Base-by-base conservation (phyloP, 179 eudicot species). In the Camellia oleifera region DNA sequence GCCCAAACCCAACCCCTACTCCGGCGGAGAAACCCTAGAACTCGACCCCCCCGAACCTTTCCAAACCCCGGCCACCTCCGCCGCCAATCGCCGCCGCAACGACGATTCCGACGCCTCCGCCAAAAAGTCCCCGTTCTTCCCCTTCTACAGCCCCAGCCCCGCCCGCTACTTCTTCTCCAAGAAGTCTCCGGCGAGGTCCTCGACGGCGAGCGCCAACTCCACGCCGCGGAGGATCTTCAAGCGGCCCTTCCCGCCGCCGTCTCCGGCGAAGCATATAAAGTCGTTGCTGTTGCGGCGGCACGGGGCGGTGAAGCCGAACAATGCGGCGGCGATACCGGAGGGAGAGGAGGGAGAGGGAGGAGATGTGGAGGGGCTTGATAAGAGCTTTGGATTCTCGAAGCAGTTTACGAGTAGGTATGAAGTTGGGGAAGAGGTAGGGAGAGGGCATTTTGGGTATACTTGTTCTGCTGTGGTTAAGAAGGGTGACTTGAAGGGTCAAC, bases 371-470 rank as follows among this genome's bases (percentile, higher is more conserved):
- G 86, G 68, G 15, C 78, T 86, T 69, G 86, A 87, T 79, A 87
- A 82, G 79, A 77, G 83, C 8, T 87, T 87, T 60, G 90, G 90
- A 69, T 79, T 81, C 70, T 83, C 86, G n/a, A 87, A 81, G 76
- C 79, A 83, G 69, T 83, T 87, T 10, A 69, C 17, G 60, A 78
- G 76, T 17, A 63, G 58, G 77, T 87, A 85, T 81, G 98, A 92
- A 70, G 83, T 94, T 9, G 97, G 94, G 23, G 95, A 92, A 15
- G 97, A 92, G 80, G 95, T 94, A 60, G 98, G 98, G 20, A 79
- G 94, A 80, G 98, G 98, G 77, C 98, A 92, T 94, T 94, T 94
- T 85, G 97, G 98, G 85, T 92, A 89, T 85, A 94, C 98, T 69
- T 82, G 93, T 13, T 80, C 89, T 54, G 98, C 98, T 32, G 78